Evolutionary conservation across 176 grass and related monocot species (phyloP), one percentile per base, ranked within the genome.

Genomic region (Microstegium vimineum): DNA sequence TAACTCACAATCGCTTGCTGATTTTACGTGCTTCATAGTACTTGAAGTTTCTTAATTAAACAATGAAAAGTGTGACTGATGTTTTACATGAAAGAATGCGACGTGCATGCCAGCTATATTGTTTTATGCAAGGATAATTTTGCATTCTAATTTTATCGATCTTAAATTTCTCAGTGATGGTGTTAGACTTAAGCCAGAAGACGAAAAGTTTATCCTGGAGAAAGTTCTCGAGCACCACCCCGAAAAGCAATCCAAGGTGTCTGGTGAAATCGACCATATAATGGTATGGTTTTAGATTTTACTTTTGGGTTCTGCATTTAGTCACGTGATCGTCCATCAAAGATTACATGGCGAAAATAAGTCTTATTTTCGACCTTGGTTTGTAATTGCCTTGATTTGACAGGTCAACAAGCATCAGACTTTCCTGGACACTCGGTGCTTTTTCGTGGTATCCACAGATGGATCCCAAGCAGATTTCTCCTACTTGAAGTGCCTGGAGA

Each of bases 171-270:
- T 67, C 83, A 98, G 92, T 78, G 79, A 91, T 41, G 88, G 95
- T 28, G 76, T 91, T 38, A 81, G 36, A 13, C 79, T 98, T 13
- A 64, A 82, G 37, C 81, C 57, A 20, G 90, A 98, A 73, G 92
- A 98, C 1, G 82, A 84, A 5, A 98, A 91, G 82, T 98, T 93
- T 20, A 82, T 98, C 60, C 86, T 38, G 23, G 92, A 98, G 67
- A 91, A 75, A 57, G 89, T 98, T 71, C 91, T 94, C 46, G 84
- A 90, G 79, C 88, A 94, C 78, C 95, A 98, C 71, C 95, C 95
- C 45, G 86, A 88, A 64, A 98, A 93, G 61, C 84, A 91, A 78
- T 65, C 76, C 2, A 98, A 98, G 74, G 80, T 93, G 68, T 77
- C 86, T 64, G 75, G 79, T 78, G 84, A 91, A 75, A 83, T 93